Evolutionary conservation across 2,329 filamentous ascomycete species (phyloP).

Genomic region (Bipolaris zeicola): DNA sequence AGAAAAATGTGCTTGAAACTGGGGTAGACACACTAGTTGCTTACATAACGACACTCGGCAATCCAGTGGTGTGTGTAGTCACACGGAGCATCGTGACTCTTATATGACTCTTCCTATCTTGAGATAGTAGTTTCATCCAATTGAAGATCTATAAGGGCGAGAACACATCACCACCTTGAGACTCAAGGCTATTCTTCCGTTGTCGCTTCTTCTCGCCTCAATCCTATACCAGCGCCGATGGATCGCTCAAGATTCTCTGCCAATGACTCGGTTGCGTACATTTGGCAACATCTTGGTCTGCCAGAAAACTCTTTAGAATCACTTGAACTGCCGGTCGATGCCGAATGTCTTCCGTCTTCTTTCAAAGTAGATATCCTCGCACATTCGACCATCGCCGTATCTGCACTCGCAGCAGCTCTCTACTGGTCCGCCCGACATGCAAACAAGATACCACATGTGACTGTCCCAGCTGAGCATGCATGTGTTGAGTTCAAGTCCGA

Average conservation of each 20-base stretch:
- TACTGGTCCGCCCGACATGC: slow-evolving; percentile 48
- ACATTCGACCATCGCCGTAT: slow-evolving; percentile 58
- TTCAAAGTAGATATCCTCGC: slow-evolving; percentile 62
- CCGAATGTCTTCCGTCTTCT: slow-evolving; percentile 54
- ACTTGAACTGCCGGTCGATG: slow-evolving; percentile 27
- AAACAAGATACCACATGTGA: slow-evolving; percentile 45
- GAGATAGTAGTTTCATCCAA: background rate
- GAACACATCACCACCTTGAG: too few species aligned
- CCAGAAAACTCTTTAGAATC: slow-evolving; percentile 30
- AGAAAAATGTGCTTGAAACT: background rate
- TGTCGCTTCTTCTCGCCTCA: too few species aligned
- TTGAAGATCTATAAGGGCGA: too few species aligned
- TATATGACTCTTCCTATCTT: background rate
- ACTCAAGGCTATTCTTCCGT: too few species aligned
- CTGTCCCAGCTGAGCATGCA: slow-evolving; percentile 55
- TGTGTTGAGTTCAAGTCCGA: slow-evolving; percentile 61
- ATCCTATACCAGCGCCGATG: slow-evolving; percentile 9
- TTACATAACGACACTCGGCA: slow-evolving; percentile 2
- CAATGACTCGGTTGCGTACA: slow-evolving; percentile 34
- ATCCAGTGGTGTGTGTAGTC: background rate
- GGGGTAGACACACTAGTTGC: background rate
- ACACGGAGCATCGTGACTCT: background rate
- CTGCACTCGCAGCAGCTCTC: slow-evolving; percentile 58
- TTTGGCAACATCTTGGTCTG: slow-evolving; percentile 37
- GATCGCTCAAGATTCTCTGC: slow-evolving; percentile 31